Conservation (phyloP, 169 alveolate genomes). For the Eimeria falciformis region DNA sequence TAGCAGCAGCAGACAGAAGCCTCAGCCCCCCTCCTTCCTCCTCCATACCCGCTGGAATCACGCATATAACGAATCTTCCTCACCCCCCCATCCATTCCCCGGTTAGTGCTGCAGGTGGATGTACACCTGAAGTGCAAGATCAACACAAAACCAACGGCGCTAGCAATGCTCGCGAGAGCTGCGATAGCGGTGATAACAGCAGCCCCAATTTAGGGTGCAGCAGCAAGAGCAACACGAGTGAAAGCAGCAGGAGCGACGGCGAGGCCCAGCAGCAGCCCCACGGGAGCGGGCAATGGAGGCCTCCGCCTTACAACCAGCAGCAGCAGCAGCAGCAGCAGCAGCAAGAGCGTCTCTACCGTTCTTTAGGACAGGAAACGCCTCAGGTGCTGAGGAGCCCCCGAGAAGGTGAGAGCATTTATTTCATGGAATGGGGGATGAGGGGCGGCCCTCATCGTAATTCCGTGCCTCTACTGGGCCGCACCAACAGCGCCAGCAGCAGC, state of each 20-base stretch:
- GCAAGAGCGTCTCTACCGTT: constrained; percentile 18
- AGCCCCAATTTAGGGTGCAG: not conserved
- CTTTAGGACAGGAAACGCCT: not conserved
- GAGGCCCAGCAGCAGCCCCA: constrained; percentile 10
- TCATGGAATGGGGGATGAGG: constrained; percentile 32
- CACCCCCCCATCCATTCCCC: too few relatives aligned
- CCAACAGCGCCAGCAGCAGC: constrained; percentile 16
- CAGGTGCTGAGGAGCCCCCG: not conserved
- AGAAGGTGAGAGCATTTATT: not conserved
- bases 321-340: constrained; percentile 29
- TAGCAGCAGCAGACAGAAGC: not conserved
- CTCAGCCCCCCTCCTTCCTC: not conserved
- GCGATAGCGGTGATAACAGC: constrained; percentile 44
- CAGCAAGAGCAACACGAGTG: constrained; percentile 48
- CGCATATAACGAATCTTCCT: too few relatives aligned
- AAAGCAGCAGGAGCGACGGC: constrained; percentile 51
- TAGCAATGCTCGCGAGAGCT: constrained; percentile 51
- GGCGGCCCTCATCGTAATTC: constrained; percentile 57
- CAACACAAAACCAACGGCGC: constrained; percentile 34
- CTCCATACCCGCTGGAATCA: too few relatives aligned
- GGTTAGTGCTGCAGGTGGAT: not conserved
- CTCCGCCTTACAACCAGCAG: constrained; percentile 20
- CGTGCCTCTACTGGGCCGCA: constrained; percentile 46
- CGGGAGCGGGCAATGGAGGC: constrained; percentile 48
- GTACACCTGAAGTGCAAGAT: constrained; percentile 18